Evolutionary conservation across 2,329 filamentous ascomycete genomes (phyloP).

Genomic region (Alternaria triticimaculans): DNA sequence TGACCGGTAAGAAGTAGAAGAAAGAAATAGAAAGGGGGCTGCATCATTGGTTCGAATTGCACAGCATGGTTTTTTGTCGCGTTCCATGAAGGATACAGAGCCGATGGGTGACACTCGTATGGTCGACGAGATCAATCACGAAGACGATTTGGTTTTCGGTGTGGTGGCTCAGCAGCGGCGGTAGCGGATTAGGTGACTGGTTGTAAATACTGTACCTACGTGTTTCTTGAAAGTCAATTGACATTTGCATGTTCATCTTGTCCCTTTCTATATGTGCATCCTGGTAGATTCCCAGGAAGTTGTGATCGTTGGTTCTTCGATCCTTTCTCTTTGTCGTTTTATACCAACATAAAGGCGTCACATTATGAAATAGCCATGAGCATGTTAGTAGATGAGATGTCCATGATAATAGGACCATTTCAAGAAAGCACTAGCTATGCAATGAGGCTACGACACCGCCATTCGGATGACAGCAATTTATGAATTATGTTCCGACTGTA

Average conservation of each 20-base stretch:
- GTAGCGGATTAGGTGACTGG: constrained; percentile 4
- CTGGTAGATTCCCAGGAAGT: neutral
- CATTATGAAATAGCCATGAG: neutral
- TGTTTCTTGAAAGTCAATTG: constrained; percentile 25
- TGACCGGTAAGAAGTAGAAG: neutral
- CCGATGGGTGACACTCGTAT: neutral
- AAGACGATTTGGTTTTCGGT: neutral
- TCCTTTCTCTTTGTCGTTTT: neutral
- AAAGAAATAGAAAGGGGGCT: neutral
- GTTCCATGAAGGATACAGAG: neutral
- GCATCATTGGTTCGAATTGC: neutral
- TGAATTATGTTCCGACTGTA: neutral
- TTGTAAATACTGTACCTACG: constrained; percentile 40
- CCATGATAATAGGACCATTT: neutral
- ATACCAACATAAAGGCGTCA: neutral
- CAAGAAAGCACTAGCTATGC: neutral
- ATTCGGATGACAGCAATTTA: neutral
- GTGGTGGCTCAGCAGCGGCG: neutral
- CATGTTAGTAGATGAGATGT: neutral
- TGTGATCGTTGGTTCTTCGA: neutral
- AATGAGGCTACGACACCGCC: neutral
- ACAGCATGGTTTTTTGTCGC: neutral
- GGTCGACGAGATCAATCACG: neutral
- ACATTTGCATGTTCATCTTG: constrained; percentile 16
- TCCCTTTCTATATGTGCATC: neutral